Conservation (phyloP, 75 land plant species). For the Isoetes taiwanensis region DNA sequence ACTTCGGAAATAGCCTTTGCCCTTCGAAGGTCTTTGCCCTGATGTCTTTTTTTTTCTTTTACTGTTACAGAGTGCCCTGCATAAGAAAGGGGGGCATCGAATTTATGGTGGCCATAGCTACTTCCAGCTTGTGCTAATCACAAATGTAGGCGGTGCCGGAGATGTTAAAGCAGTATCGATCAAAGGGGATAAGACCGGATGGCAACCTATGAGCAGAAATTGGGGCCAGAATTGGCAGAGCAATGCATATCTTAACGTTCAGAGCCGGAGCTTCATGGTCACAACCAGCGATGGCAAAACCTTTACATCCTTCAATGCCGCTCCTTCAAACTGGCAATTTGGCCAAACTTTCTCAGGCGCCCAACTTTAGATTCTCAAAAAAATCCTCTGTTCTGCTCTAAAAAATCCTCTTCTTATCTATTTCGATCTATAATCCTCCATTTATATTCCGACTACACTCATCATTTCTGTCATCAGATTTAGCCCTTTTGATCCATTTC, state of each 20-base stretch:
- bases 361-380: too few species aligned
- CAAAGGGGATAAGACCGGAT: constrained; percentile 35
- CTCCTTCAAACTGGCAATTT: constrained; percentile 52
- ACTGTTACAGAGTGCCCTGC: constrained; percentile 68
- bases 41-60: too few species aligned
- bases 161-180: constrained; percentile 39
- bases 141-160: constrained; percentile 75
- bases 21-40: too few species aligned
- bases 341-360: constrained; percentile 68
- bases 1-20: too few species aligned
- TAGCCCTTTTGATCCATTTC: too few species aligned
- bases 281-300: constrained; percentile 44
- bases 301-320: constrained; percentile 37
- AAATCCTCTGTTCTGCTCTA: too few species aligned
- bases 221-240: constrained; percentile 76
- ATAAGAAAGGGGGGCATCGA: constrained; percentile 46
- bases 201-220: constrained; percentile 52
- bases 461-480: too few species aligned
- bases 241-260: constrained; percentile 38
- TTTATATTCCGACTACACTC: too few species aligned
- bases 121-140: constrained; percentile 59
- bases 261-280: constrained; percentile 50
- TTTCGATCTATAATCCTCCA: too few species aligned
- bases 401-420: too few species aligned
- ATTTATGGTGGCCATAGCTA: constrained; percentile 59